Evolutionary conservation across 306 rosid genomes (phyloP), one percentile per base, ranked within the genome.

Genomic region (Dryas octopetala): DNA sequence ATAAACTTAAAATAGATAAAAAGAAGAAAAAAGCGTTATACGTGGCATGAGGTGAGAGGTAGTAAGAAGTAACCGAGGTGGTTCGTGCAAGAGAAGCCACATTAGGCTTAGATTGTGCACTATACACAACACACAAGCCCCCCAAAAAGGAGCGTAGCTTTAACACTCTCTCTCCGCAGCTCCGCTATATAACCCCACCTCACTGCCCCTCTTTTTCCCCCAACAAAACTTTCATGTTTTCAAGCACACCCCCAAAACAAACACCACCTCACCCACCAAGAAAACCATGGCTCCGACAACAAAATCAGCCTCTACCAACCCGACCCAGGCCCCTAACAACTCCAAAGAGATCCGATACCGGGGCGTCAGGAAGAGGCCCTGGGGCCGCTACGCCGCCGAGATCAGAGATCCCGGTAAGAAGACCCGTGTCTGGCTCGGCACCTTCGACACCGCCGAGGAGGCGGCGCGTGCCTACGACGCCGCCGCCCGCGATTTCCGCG

Each of bases 351-450:
- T 89, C 80, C 88, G 93, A 0, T 93, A 76, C 63, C 75, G 98
- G 26, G 98, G 98, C 13, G 98, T 91, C 0, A 66, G 97, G 45
- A 91, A 93, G 80, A 85, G 97, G 16, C 98, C 98, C 0, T 93
- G 98, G 98, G 98, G 98, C 0, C 91, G 98, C 50, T 93, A 93
- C 83, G 98, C 98, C 1, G 98, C 98, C 0, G 98, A 93, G 90
- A 93, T 93, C 87, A 91, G 98, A 0, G 98, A 93, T 82, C 98
- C 98, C 0, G 89, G 90, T 0, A 93, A 90, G 74, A 93, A 90
- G 67, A 87, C 96, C 0, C 91, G 98, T 0, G 98, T 93, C 11
- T 93, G 98, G 98, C 90, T 93, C 0, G 98, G 98, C 4, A 93
- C 98, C 7, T 90, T 90, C 0, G 93, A 92, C 66, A 92, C 98